Conservation (phyloP, 2,329 filamentous ascomycete species). For the Pseudogymnoascus sp. region DNA sequence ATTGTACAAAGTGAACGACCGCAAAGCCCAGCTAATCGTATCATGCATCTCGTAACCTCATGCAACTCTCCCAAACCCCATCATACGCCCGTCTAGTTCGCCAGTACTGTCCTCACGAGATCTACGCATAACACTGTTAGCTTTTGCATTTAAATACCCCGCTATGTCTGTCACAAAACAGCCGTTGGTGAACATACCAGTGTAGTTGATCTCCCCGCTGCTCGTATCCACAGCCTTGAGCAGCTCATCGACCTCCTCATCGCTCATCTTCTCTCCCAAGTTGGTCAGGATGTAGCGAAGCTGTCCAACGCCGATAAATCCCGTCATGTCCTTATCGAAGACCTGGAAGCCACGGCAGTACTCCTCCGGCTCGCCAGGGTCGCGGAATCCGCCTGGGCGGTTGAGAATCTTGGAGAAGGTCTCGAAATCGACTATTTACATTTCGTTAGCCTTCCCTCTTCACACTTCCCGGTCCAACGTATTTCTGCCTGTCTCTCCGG, state of each 20-base stretch:
- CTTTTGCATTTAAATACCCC: background rate
- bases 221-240: slow-evolving; percentile 97
- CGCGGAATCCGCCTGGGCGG: slow-evolving; percentile 94
- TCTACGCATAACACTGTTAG: slow-evolving; percentile 40
- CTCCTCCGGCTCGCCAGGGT: slow-evolving; percentile 94
- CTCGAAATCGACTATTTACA: slow-evolving; percentile 86
- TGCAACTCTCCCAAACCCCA: background rate
- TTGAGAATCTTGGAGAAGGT: slow-evolving; percentile 95
- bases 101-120: slow-evolving; percentile 77
- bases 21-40: slow-evolving; percentile 9
- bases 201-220: slow-evolving; percentile 96
- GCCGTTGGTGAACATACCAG: slow-evolving; percentile 49
- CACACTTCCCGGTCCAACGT: background rate
- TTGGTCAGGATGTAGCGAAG: slow-evolving; percentile 97
- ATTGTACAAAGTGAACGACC: slow-evolving; percentile 3
- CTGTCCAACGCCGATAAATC: slow-evolving; percentile 95
- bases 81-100: slow-evolving; percentile 53
- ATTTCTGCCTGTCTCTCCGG: background rate
- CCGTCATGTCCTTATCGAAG: slow-evolving; percentile 98
- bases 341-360: slow-evolving; percentile 99
- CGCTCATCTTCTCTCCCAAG: slow-evolving; percentile 97
- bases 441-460: background rate
- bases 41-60: slow-evolving; percentile 9
- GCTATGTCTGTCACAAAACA: background rate
- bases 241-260: slow-evolving; percentile 97